Base-by-base conservation (phyloP, 352 stramenopile genomes). In the Globisporangium alternatum region DNA sequence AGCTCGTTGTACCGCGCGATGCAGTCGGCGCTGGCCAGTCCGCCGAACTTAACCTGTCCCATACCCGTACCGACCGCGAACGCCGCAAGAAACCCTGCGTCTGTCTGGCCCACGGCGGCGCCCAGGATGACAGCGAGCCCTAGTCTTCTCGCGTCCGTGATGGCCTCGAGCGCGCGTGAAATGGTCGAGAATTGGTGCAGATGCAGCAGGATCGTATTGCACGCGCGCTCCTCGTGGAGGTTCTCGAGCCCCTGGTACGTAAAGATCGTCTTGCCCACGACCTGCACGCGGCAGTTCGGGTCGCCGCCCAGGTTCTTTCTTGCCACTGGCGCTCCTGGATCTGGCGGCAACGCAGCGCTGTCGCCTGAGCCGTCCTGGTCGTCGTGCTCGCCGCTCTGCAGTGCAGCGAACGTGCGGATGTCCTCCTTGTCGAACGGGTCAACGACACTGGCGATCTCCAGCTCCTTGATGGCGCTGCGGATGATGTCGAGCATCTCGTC, bases 21-120 rank as follows among this genome's bases (percentile, higher is more conserved):
- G 44, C 69, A 74, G 2, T 86, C 81, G 1, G 68, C 67, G 6
- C 72, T 60, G 1, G 71, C 35, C 6, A 91, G 62, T 1, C 84
- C 84, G 3, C 84, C 84, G 39, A 93, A 90, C 63, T 90, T 89
- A 65, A 93, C 75, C 56, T 93, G 81, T 2, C 78, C 75, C 15
- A 89, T 56, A 5, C 81, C 81, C 12, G 77, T 30, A 2, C 81
- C 82, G 22, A 90, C 66, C 0, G 82, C 77, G 0, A 93, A 52
- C 3, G 80, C 77, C 0, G 67, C 67, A 0, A 89, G 62, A 56
- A 93, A 74, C 8, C 67, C 69, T 1, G 75, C 62, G 21, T 82
- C 70, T 25, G 33, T 35, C 67, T 88, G 71, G 0, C 70, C 74
- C 0, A 62, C 60, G 6, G 69, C 74, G 21, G 76, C 71, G 5